Base-by-base conservation (phyloP, 164 flowering plant species). In the Euptelea pleiosperma region DNA sequence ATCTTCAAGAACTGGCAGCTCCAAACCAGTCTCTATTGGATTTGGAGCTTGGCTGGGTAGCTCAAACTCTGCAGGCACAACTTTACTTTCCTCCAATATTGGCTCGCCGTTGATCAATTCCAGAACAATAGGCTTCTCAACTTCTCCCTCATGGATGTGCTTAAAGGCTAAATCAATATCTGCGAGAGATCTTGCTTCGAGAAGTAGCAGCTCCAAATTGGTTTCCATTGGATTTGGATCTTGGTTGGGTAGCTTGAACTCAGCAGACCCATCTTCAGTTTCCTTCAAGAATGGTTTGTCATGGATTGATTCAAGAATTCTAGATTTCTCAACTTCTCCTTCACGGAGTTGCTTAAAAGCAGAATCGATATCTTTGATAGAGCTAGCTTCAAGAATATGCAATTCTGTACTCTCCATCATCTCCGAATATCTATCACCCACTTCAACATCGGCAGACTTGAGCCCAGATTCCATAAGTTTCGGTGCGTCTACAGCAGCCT, bases 341-440 rank as follows among this genome's bases (percentile, higher is more conserved):
- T 61, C 55, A 2, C 15, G 35, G 29, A 29, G 58, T 43, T 61
- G 36, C 28, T 58, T 46, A 16, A 54, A 56, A n/a, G 31, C 58
- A 4, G 50, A 64, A 43, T 54, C 51, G 42, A 54, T 43, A 47
- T 63, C 75, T 58, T 52, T 68, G 26, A 56, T n/a, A 3, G 52
- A 50, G 8, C 60, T 58, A 41, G 72, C 64, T 59, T 64, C 72
- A 56, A 36, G 30, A 54, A 36, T 50, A 24, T 54, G 67, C 31
- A 55, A 16, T n/a, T 55, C 56, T 0, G 28, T 43, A 30, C 28
- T 19, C 29, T 55, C 53, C 52, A 10, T 45, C 28, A 30, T 7
- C 52, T 64, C 52, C 24, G 22, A 7, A 47, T 25, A 6, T 54
- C 8, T 37, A 48, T 60, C 41, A 18, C 8, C 35, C 47, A 0